phyloP scores from a whole-genome alignment of 2,329 filamentous ascomycete genomes.

The Fusarium humuli region DNA sequence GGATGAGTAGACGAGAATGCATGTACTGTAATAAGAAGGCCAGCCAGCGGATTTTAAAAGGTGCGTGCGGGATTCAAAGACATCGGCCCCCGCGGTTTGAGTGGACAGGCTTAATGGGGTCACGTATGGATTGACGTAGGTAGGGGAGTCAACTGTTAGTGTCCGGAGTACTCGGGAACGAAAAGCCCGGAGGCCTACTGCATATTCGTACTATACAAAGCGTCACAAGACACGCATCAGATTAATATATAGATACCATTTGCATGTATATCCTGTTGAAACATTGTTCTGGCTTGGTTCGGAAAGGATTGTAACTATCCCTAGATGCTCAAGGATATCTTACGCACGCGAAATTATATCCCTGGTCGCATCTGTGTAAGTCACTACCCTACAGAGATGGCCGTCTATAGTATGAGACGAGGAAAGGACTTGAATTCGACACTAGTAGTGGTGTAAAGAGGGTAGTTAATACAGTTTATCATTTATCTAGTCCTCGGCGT shows the following conservation, averaged over 20 bases:
- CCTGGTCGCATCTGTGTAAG: neutral
- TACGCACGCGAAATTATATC: neutral
- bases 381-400: neutral
- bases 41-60: conserved; percentile 15
- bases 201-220: neutral
- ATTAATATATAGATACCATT: no score
- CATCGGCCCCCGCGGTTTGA: conserved; percentile 34
- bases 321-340: neutral
- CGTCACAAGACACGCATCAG: neutral
- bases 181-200: conserved; percentile 4
- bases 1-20: conserved; percentile 26
- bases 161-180: conserved; percentile 35
- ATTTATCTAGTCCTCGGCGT: neutral
- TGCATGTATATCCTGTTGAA: neutral
- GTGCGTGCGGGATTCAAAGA: conserved; percentile 41
- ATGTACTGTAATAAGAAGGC: conserved; percentile 6
- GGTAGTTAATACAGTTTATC: neutral
- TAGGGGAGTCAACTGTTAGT: conserved; percentile 34
- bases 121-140: conserved; percentile 27
- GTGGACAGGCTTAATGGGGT: conserved; percentile 14
- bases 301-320: neutral
- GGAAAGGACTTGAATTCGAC: neutral
- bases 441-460: neutral
- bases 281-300: neutral
- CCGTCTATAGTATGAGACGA: neutral